Percentiles rank a stretch among this genome's conserved stretches.
Evolutionary conservation across 495 filamentous ascomycete genomes (phyloP).

Genomic region (Neurospora sp.): DNA sequence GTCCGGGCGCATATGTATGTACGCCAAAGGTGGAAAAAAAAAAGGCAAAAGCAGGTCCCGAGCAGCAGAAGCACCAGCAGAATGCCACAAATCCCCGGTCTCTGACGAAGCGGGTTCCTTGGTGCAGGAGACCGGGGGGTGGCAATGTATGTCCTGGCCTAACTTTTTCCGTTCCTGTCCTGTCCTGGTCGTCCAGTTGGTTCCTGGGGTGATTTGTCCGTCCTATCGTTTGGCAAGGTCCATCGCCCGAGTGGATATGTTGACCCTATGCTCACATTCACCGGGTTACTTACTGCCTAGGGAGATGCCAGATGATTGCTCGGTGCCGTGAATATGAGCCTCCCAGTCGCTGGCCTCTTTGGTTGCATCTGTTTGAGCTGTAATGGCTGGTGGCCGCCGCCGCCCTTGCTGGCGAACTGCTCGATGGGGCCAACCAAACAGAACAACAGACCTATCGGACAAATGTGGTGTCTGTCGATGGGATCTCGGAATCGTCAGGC

Average conservation of each 20-base stretch:
- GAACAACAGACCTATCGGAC: constrained; percentile 17
- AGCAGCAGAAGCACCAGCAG: background rate
- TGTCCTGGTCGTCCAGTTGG: background rate
- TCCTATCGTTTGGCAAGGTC: background rate
- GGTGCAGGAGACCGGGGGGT: constrained; percentile 15
- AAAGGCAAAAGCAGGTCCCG: constrained; percentile 18
- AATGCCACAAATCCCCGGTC: background rate
- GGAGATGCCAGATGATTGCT: background rate
- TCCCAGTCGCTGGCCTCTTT: background rate
- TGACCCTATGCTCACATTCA: background rate
- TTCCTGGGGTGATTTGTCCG: background rate
- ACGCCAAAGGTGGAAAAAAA: constrained; percentile 6
- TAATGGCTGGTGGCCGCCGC: background rate
- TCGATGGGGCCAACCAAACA: constrained; percentile 4
- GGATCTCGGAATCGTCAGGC: constrained; percentile 7
- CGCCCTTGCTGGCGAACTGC: constrained; percentile 18
- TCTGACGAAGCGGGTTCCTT: constrained; percentile 8
- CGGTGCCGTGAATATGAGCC: background rate
- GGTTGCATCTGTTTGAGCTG: constrained; percentile 13
- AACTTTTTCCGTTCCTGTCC: background rate
- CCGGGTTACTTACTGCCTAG: background rate
- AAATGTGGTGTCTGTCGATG: constrained; percentile 4
- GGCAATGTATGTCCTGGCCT: constrained; percentile 10
- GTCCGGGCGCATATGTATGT: background rate
- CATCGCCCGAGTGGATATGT: constrained; percentile 9